Base-by-base conservation (phyloP, 176 grass and related monocot genomes). In the Triticum dicoccoides region DNA sequence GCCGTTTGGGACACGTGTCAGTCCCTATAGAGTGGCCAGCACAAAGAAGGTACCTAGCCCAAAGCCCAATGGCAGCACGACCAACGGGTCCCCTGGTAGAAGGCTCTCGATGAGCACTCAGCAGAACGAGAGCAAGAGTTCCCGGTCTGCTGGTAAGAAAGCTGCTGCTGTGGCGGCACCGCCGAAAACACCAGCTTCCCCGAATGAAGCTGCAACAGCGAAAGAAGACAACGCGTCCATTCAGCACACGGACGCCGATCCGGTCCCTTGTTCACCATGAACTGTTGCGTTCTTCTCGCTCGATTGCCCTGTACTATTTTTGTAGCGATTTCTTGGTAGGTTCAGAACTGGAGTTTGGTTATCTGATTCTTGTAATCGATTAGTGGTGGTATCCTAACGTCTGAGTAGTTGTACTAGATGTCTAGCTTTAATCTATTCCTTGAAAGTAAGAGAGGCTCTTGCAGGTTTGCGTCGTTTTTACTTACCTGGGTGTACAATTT, bases 81-180 rank as follows among this genome's bases (percentile, higher is more conserved):
- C 89, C 63, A 90, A 88, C 30, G 93, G 80, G 49, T 77, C 86
- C 3, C 77, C 93, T 32, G 69, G 35, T 52, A 87, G 91, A 78
- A 89, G 93, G 65, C 84, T 95, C 75, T 95, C 93, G 23, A 79
- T 85, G 44, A 90, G 85, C 81, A 73, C 29, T 68, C 83, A 85
- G 27, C 83, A 78, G 83, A 85, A 61, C 11, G 85, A 86, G 11
- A 78, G 71, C 86, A 92, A 74, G 71, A 89, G 88, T 82, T 63
- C 35, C 41, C 79, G 80, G 77, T 92, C 90, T 65, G 91, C 91
- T 54, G 89, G 88, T 75, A 92, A 85, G 83, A 89, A 92, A 56
- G 14, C 62, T 47, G 74, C 73, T 33, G 27, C 18, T 0, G 75
- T 5, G 4, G 42, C 42, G 41, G 15, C 5, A 2, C 39, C 9